phyloP scores from a whole-genome alignment of 768 basidiomycete genomes.

The Pulveroboletus sp. region DNA sequence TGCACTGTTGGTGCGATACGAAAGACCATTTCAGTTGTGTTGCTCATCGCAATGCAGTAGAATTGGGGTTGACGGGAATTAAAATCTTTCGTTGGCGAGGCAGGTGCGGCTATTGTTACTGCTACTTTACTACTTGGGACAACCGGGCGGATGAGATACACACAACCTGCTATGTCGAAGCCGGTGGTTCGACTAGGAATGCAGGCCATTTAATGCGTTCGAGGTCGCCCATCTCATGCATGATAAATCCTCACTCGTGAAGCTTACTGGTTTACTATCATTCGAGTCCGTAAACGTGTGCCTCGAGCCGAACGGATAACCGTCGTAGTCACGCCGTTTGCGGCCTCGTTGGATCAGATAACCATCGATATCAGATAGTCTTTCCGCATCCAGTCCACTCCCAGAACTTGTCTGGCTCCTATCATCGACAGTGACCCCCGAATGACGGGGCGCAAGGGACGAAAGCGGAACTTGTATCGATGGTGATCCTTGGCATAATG shows the following conservation, averaged over 20 bases:
- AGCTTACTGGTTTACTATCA: neutral
- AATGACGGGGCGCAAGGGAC: neutral
- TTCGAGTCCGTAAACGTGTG: too few relatives aligned
- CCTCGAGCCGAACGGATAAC: neutral
- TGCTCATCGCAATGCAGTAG: conserved; percentile 18
- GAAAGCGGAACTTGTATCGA: conserved; percentile 4
- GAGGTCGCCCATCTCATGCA: neutral
- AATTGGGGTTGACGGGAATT: neutral
- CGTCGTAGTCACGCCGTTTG: too few relatives aligned
- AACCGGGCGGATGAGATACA: too few relatives aligned
- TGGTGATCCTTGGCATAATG: neutral
- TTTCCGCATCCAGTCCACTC: conserved; percentile 7
- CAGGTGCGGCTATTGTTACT: too few relatives aligned
- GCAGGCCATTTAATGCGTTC: too few relatives aligned
- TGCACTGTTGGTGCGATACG: conserved; percentile 81
- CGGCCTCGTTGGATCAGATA: conserved; percentile 28
- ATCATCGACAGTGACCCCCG: neutral
- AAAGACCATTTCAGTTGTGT: conserved; percentile 48
- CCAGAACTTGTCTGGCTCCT: neutral
- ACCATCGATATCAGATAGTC: conserved; percentile 6
- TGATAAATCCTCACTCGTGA: neutral
- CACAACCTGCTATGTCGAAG: too few relatives aligned
- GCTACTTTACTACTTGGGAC: too few relatives aligned
- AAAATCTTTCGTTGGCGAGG: neutral
- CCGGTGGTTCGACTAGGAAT: too few relatives aligned